A percentile compares a stretch with the other conserved stretches of the same genome.
Conservation (phyloP, 169 alveolate genomes). For the Cyclospora cayetanensis region DNA sequence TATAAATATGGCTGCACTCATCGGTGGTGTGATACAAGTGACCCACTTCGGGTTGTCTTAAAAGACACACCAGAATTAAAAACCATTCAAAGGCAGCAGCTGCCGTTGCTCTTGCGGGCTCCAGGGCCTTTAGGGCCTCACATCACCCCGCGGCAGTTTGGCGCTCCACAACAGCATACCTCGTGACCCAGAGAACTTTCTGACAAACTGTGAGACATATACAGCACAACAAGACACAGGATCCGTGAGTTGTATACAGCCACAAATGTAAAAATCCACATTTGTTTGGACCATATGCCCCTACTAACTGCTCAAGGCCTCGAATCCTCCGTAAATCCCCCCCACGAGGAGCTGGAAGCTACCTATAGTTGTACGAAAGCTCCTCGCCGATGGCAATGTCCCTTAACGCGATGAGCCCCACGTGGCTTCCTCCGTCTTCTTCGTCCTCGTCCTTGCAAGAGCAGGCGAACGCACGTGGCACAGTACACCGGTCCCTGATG, state of each 20-base stretch:
- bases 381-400: slow-evolving; percentile 73
- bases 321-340: background rate
- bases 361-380: slow-evolving; percentile 69
- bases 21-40: too few relatives aligned
- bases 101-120: background rate
- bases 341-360: background rate
- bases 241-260: background rate
- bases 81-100: too few relatives aligned
- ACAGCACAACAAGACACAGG: background rate
- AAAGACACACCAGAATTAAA: too few relatives aligned
- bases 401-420: slow-evolving; percentile 55
- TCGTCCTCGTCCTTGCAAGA: slow-evolving; percentile 72
- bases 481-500: background rate
- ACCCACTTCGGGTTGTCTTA: too few relatives aligned
- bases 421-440: slow-evolving; percentile 59
- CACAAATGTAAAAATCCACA: background rate
- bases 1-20: too few relatives aligned
- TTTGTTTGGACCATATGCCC: background rate
- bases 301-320: background rate
- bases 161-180: slow-evolving; percentile 57
- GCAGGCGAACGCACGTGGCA: background rate
- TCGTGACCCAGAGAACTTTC: slow-evolving; percentile 55
- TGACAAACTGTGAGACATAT: slow-evolving; percentile 19
- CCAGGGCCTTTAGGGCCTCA: background rate
- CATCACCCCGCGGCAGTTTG: slow-evolving; percentile 47